Evolutionary conservation across 2,329 filamentous ascomycete species (phyloP), one percentile per base, ranked within the genome.

Genomic region (Fusarium sp.): DNA sequence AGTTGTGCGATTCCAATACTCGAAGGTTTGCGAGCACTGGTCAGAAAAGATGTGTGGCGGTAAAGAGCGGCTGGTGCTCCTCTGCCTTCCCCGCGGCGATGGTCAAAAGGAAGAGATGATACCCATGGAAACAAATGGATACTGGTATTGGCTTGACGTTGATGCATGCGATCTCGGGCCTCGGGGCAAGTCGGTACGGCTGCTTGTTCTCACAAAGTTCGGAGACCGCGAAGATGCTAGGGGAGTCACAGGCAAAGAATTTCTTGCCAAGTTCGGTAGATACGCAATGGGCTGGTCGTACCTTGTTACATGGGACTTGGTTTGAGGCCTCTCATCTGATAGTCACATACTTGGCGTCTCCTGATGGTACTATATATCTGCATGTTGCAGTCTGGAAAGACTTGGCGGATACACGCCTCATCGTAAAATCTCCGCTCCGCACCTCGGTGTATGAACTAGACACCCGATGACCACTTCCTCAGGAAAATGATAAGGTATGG

Each of bases 21-120:
- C 89, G 59, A 92, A 93, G 65, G 78, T 92, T 16, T 98, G 95
- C 79, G 89, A 90, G 77, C 95, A 98, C 80, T 97, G 93, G 93
- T 90, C 91, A 47, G 85, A 91, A n/a, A 88, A 91, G 72, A 88
- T 87, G 68, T 87, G 93, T 71, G 93, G 92, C 60, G 92, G 91
- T 2, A 89, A 87, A 67, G 87, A 90, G 48, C 93, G 91, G 64
- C 83, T 95, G 48, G 90, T 95, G 77, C 83, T 96, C 61, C 83
- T 97, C 24, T 87, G 87, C 61, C 87, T 94, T 33, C 86, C 91
- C 31, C 92, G 91, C 1, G 75, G 87, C 7, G 90, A 94, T 74
- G 93, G 93, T 0, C 84, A 88, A 13, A 89, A 91, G 56, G 88
- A 92, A 15, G 90, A 95, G 47, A 86, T 89, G 61, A 82, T 95